phyloP scores from a whole-genome alignment of 768 basidiomycete species.

The Sistotremastrum niveocremeum region DNA sequence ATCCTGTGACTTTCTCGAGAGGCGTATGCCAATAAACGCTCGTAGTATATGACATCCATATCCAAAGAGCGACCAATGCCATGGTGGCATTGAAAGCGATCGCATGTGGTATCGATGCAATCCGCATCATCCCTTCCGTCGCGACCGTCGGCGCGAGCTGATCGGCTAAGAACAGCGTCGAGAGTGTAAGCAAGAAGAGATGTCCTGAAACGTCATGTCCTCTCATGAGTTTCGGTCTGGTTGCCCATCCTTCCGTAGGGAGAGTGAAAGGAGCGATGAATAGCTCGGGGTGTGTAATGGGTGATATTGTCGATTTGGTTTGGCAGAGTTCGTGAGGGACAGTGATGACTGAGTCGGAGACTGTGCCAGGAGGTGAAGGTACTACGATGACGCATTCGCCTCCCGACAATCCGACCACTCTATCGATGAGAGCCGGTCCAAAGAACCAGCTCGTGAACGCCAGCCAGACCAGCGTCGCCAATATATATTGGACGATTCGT shows the following conservation, averaged over 20 bases:
- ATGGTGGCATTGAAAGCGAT: conserved; percentile 34
- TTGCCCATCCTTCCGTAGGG: conserved; percentile 9
- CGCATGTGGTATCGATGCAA: conserved; percentile 25
- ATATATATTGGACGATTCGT: conserved; percentile 38
- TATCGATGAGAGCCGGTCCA: conserved; percentile 63
- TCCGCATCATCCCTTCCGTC: conserved; percentile 10
- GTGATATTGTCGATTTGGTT: conserved; percentile 35
- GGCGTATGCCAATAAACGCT: conserved; percentile 87
- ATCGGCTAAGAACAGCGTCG: conserved; percentile 63
- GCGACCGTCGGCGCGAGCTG: conserved; percentile 48
- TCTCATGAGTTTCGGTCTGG: conserved; percentile 45
- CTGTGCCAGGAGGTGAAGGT: conserved; percentile 18
- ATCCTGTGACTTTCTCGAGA: conserved; percentile 76
- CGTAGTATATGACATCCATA: conserved; percentile 68
- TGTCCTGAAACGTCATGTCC: conserved; percentile 96
- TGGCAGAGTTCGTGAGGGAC: conserved; percentile 50
- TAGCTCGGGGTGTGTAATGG: conserved; percentile 46
- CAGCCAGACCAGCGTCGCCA: conserved; percentile 56
- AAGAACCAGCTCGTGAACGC: conserved; percentile 81
- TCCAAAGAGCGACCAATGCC: conserved; percentile 45
- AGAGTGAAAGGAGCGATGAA: conserved; percentile 31
- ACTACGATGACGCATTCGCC: conserved; percentile 62
- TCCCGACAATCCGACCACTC: conserved; percentile 50
- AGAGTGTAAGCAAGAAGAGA: conserved; percentile 76
- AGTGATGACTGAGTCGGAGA: conserved; percentile 31